Percentiles rank a stretch among this genome's conserved stretches.
These are phyloP conservation scores for Aurinia saxatilis DNA, from an alignment of 345 rosid species.

Conservation along the genomic window DNA sequence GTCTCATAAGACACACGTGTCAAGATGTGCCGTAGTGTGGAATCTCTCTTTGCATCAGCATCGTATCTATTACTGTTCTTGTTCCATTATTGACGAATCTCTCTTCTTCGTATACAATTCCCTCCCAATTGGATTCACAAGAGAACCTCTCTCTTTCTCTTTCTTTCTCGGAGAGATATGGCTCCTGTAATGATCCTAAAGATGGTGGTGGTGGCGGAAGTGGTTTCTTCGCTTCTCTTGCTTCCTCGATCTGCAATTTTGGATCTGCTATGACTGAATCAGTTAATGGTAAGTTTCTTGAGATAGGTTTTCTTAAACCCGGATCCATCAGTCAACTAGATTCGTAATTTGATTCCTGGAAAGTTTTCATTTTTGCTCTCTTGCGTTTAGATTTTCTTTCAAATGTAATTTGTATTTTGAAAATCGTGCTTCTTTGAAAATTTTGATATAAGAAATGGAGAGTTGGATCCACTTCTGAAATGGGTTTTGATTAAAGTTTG, in stretches of 20 bases:
- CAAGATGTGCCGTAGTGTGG: no score
- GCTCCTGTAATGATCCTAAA: constrained; percentile 71
- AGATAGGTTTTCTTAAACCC: constrained; percentile 25
- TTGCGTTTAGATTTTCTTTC: background rate
- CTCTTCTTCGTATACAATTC: background rate
- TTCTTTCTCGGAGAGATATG: constrained; percentile 34
- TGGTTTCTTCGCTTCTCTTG: constrained; percentile 83
- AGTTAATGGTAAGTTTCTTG: constrained; percentile 60
- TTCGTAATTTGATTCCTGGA: background rate
- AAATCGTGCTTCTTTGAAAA: background rate
- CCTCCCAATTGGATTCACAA: background rate
- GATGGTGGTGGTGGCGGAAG: constrained; percentile 30
- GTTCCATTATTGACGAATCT: constrained; percentile 23
- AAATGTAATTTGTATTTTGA: no score
- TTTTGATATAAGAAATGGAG: background rate
- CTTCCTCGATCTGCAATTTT: constrained; percentile 61
- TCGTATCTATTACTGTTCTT: constrained; percentile 32
- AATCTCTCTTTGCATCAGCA: no score
- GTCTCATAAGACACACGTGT: no score
- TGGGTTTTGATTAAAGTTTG: no score
- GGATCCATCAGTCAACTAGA: constrained; percentile 13
- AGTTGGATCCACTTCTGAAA: background rate
- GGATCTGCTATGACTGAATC: constrained; percentile 81
- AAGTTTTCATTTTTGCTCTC: background rate
- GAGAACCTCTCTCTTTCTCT: background rate